Evolutionary conservation across 2,329 filamentous ascomycete genomes (phyloP).

Genomic region (Didymella pinodella): DNA sequence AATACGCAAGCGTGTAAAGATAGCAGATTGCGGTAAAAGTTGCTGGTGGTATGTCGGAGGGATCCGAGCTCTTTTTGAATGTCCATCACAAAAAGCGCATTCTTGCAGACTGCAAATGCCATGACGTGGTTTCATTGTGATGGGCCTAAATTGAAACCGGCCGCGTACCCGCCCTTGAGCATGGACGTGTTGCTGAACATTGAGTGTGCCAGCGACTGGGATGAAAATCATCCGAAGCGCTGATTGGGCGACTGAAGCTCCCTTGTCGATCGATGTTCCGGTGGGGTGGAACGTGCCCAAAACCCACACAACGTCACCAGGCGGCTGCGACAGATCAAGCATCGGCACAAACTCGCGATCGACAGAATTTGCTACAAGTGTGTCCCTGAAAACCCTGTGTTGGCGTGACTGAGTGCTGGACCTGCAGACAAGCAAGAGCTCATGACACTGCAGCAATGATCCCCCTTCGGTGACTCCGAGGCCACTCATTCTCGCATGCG

Average conservation of each 20-base stretch:
- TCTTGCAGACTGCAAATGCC: conserved; percentile 26
- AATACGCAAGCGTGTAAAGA: conserved; percentile 25
- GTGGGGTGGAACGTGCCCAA: conserved; percentile 22
- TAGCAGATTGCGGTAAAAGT: conserved; percentile 7
- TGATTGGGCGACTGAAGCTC: conserved; percentile 33
- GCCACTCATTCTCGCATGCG: conserved; percentile 12
- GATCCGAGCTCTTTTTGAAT: conserved; percentile 24
- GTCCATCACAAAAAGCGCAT: conserved; percentile 24
- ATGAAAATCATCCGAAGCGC: conserved; percentile 3
- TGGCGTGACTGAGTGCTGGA: conserved; percentile 27
- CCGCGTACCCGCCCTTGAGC: conserved; percentile 22
- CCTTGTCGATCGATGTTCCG: conserved; percentile 30
- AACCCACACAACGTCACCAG: conserved; percentile 43
- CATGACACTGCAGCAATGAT: not conserved
- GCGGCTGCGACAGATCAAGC: conserved; percentile 23
- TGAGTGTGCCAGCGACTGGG: conserved; percentile 7
- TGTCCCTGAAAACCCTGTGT: conserved; percentile 32
- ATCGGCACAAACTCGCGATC: conserved; percentile 38
- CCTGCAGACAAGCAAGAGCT: conserved; percentile 35
- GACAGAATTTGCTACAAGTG: conserved; percentile 8
- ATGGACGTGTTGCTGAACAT: conserved; percentile 17
- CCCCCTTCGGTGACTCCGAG: not conserved
- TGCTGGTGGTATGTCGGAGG: conserved; percentile 4
- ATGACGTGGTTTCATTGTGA: conserved; percentile 38
- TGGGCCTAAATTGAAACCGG: conserved; percentile 21